Conservation (phyloP, 1,284 basidiomycete species). For the Cutaneotrichosporon sp. region DNA sequence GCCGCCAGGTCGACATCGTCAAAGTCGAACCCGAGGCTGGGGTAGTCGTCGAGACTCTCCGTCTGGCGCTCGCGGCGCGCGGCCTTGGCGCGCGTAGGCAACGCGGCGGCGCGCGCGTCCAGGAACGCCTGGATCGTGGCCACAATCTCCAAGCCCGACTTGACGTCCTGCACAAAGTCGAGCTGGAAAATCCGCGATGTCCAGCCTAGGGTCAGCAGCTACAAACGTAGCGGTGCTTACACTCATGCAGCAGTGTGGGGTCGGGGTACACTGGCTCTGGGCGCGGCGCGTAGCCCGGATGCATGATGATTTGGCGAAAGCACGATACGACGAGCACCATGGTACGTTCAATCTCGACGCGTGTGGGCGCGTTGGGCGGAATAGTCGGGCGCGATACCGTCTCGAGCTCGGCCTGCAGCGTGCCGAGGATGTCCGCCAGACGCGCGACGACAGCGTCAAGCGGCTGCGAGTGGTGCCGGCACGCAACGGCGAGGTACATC, state of each 20-base stretch:
- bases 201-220: conserved; percentile 54
- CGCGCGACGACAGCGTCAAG: conserved; percentile 61
- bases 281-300: conserved; percentile 7
- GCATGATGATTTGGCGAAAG: conserved; percentile 56
- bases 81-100: conserved; percentile 53
- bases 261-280: conserved; percentile 58
- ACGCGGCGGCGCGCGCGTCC: conserved; percentile 54
- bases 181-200: conserved; percentile 58
- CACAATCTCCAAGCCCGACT: conserved; percentile 58
- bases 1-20: conserved; percentile 30
- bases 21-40: conserved; percentile 44
- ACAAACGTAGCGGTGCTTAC: conserved; percentile 49
- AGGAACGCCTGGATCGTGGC: conserved; percentile 62
- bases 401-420: conserved; percentile 59
- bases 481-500: conserved; percentile 66
- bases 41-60: conserved; percentile 68
- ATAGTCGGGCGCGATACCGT: conserved; percentile 16
- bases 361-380: conserved; percentile 19
- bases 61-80: conserved; percentile 30
- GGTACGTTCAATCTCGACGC: conserved; percentile 41
- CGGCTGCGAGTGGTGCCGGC: conserved; percentile 58
- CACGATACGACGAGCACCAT: conserved; percentile 58
- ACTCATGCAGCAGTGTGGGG: conserved; percentile 56
- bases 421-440: conserved; percentile 60
- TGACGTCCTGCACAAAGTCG: conserved; percentile 51